Evolutionary conservation across 768 basidiomycete species (phyloP).

Genomic region (Lactifluus piperatus): DNA sequence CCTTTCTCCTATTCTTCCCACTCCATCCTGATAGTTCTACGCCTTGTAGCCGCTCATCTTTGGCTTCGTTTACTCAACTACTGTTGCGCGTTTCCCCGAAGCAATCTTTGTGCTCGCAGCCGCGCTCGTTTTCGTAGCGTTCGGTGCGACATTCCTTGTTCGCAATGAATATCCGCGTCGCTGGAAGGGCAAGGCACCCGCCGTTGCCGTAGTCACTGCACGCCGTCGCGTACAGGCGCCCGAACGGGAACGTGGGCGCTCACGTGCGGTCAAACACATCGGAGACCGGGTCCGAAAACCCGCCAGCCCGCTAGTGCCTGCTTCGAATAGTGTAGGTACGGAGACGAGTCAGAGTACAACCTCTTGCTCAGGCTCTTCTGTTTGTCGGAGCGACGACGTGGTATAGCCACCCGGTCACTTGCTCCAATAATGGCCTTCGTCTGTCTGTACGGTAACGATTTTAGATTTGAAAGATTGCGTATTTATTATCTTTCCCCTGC

Average conservation of each 20-base stretch:
- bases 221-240: background rate
- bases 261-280: conserved; percentile 17
- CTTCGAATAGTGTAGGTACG: background rate
- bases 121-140: conserved; percentile 41
- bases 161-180: conserved; percentile 23
- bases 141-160: conserved; percentile 39
- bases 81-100: conserved; percentile 56
- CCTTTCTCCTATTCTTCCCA: conserved; percentile 2
- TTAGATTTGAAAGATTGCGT: background rate
- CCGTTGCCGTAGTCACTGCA: background rate
- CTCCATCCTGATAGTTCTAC: background rate
- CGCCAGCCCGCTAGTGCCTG: background rate
- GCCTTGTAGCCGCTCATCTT: conserved; percentile 59
- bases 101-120: conserved; percentile 59
- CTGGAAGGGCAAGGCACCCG: conserved; percentile 18
- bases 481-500: background rate
- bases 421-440: background rate
- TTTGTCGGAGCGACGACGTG: background rate
- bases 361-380: background rate
- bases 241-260: conserved; percentile 20
- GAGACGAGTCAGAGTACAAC: background rate
- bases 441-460: background rate
- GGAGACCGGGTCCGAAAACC: conserved; percentile 14
- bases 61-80: conserved; percentile 54
- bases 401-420: background rate